Conservation (phyloP, 768 basidiomycete species). For the Termitomyces bulborhizus region DNA sequence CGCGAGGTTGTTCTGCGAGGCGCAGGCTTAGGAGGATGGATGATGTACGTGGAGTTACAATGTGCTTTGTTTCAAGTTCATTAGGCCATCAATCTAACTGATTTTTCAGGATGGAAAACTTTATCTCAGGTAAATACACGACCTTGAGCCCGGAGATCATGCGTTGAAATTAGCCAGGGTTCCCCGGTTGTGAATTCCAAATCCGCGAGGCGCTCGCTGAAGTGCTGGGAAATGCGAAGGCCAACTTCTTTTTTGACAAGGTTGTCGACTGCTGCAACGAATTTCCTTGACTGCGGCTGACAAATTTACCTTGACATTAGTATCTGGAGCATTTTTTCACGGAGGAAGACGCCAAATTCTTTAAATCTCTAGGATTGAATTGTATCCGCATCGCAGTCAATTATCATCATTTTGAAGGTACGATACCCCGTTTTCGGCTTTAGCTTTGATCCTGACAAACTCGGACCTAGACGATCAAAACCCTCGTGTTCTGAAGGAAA, state of each 20-base stretch:
- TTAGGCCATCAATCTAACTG: background rate
- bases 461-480: conserved; percentile 54
- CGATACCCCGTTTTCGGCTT: background rate
- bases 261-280: conserved; percentile 21
- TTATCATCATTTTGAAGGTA: conserved; percentile 66
- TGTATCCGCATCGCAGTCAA: conserved; percentile 73
- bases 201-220: conserved; percentile 64
- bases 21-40: conserved; percentile 77
- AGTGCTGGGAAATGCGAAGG: conserved; percentile 58
- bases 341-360: conserved; percentile 69
- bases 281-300: background rate
- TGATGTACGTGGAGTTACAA: conserved; percentile 43
- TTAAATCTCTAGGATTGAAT: conserved; percentile 73
- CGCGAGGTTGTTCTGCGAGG: conserved; percentile 58
- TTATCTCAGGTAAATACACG: conserved; percentile 45
- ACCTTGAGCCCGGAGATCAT: background rate
- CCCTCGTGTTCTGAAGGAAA: conserved; percentile 66
- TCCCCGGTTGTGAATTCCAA: conserved; percentile 77
- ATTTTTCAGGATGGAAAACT: conserved; percentile 61
- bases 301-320: conserved; percentile 26
- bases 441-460: background rate
- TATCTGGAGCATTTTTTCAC: conserved; percentile 81
- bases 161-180: conserved; percentile 34
- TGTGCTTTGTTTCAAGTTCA: background rate
- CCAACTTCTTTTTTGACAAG: conserved; percentile 81